Percentiles rank a stretch among this genome's conserved stretches.
Evolutionary conservation across 805 yeast genomes (phyloP).

Genomic region (Ogataea naganishii): DNA sequence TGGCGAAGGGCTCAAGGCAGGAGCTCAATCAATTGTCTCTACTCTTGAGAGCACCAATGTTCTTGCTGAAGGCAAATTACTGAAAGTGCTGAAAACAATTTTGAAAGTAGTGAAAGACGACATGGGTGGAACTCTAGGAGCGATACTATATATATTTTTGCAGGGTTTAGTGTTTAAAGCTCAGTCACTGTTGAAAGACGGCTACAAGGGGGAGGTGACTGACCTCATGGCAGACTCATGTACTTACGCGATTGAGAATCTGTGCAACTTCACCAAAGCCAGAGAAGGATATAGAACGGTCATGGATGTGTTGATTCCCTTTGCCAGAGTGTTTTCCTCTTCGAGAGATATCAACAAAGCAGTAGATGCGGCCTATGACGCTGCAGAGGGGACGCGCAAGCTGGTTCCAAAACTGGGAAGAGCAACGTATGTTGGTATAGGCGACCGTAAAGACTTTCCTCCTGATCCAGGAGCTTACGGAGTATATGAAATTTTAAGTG

Average conservation of each 20-base stretch:
- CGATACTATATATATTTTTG: constrained; percentile 26
- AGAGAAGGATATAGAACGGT: constrained; percentile 30
- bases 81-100: constrained; percentile 16
- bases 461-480: constrained; percentile 36
- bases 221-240: constrained; percentile 17
- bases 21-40: constrained; percentile 21
- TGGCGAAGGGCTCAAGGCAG: constrained; percentile 28
- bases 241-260: constrained; percentile 18
- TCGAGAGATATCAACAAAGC: constrained; percentile 17
- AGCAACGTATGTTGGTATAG: constrained; percentile 28
- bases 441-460: constrained; percentile 21
- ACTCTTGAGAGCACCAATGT: constrained; percentile 15
- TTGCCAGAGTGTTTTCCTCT: constrained; percentile 16
- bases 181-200: constrained; percentile 16
- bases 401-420: constrained; percentile 27
- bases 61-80: constrained; percentile 18
- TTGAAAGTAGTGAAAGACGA: constrained; percentile 23
- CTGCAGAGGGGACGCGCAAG: constrained; percentile 28
- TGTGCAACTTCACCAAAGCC: constrained; percentile 26
- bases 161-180: constrained; percentile 13
- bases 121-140: constrained; percentile 33
- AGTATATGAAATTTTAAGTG: constrained; percentile 24
- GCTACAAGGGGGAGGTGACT: constrained; percentile 1
- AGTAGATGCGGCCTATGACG: constrained; percentile 18
- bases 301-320: constrained; percentile 31